Evolutionary conservation across 148 eudicot genomes (phyloP), one percentile per base, ranked within the genome.

Genomic region (Rhododendron henanense): DNA sequence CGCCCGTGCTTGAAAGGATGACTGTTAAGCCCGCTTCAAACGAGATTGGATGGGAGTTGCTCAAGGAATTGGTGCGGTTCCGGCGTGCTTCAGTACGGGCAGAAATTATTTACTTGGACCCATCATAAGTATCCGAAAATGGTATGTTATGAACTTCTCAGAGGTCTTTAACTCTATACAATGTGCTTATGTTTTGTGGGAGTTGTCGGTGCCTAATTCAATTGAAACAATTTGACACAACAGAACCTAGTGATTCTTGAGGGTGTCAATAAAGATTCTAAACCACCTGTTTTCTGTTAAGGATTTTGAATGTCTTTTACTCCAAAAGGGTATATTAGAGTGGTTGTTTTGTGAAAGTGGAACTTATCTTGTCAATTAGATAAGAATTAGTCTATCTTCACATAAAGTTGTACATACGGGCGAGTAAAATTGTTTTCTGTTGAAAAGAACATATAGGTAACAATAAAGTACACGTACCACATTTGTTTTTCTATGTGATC

Each of bases 1-100:
- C 98, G 10, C 94, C 95, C 2, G 88, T 86, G 85, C 97, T 95
- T 82, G 98, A 95, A 85, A 93, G 78, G 86, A 90, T 95, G 95
- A 92, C 90, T 44, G 93, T 95, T 48, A 93, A 92, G 88, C 98
- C 98, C 5, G 86, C 88, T 50, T 81, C 93, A 2, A 67, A 75
- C 47, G 93, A 92, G 53, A 90, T 90, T 79, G 95, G 92, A 23
- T 84, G 89, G 89, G 94, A 91, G 55, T 41, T 95, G 90, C 88
- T 91, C 23, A 95, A 92, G 87, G 94, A 94, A 85, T 86, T 95
- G 88, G 85, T 91, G 63, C 90, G 94, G 31, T 95, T 93, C 65
- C 88, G 91, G 79, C 90, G 98, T 31, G 94, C 93, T 87, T 95
- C 98, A 9, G 88, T 90, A 16, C 90, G 81, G 39, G 96, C 96